phyloP scores from a whole-genome alignment of 1,139 yeast genomes.

The Geotrichum histeridarum region DNA sequence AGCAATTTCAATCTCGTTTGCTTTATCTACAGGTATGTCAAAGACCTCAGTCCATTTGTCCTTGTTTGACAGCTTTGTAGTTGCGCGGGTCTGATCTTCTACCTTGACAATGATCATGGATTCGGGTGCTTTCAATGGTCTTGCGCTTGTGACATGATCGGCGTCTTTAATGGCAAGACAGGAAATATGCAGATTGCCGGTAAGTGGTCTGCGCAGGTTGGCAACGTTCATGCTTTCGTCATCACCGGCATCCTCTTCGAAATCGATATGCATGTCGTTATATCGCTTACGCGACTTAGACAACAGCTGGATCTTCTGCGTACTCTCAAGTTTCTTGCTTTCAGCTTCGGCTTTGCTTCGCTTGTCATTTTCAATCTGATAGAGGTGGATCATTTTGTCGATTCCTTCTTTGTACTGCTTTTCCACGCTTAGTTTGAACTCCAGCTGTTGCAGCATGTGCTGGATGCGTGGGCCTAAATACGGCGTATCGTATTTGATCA shows the following conservation, averaged over 20 bases:
- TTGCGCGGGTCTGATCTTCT: constrained; percentile 78
- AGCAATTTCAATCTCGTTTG: constrained; percentile 82
- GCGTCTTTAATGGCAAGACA: constrained; percentile 78
- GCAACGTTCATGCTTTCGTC: constrained; percentile 54
- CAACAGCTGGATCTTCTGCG: constrained; percentile 76
- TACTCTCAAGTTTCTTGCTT: constrained; percentile 77
- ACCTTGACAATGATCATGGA: constrained; percentile 71
- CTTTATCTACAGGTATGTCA: constrained; percentile 75
- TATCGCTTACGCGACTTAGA: constrained; percentile 81
- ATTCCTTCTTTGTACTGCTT: constrained; percentile 89
- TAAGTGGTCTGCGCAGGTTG: constrained; percentile 69
- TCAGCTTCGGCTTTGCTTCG: constrained; percentile 83
- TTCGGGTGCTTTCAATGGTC: constrained; percentile 74
- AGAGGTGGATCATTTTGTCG: constrained; percentile 78
- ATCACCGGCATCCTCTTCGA: constrained; percentile 47
- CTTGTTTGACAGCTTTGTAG: constrained; percentile 66
- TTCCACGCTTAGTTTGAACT: constrained; percentile 88
- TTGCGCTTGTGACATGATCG: constrained; percentile 83
- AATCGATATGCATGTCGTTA: constrained; percentile 81
- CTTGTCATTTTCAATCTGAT: constrained; percentile 86
- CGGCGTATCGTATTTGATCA: constrained; percentile 88
- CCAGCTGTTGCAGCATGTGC: constrained; percentile 89
- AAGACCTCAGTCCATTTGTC: constrained; percentile 87
- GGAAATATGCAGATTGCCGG: constrained; percentile 69
- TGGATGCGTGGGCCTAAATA: constrained; percentile 93